These are phyloP conservation scores for Asterochloris sp. DNA, from an alignment of 139 green algal genomes.

Conservation along the genomic window DNA sequence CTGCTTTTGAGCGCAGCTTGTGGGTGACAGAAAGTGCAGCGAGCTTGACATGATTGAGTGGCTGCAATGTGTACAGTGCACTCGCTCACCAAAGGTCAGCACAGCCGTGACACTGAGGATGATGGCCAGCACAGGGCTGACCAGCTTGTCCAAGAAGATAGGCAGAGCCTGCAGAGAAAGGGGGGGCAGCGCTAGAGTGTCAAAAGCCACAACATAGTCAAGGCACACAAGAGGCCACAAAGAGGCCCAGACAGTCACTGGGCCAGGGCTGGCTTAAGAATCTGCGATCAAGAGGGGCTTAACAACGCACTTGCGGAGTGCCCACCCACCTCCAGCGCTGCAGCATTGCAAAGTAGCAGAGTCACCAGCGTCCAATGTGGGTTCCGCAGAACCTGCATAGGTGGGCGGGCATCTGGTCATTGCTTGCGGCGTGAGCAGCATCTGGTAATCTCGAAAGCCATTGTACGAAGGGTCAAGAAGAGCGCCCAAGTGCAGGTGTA, in stretches of 20 bases:
- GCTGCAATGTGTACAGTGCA: not conserved
- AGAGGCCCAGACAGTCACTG: not conserved
- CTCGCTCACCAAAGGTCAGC: conserved; percentile 62
- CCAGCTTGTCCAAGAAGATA: conserved; percentile 64
- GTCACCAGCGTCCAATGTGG: conserved; percentile 60
- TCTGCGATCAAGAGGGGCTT: not conserved
- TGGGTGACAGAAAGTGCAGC: not conserved
- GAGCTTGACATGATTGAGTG: not conserved
- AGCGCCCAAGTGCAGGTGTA: too few species aligned
- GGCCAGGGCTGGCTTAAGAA: not conserved
- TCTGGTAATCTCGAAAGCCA: not conserved
- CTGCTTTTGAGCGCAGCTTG: not conserved
- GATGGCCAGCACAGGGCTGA: conserved; percentile 52
- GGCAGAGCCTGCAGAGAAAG: conserved; percentile 49
- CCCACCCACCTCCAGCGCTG: conserved; percentile 38
- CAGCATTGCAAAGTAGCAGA: conserved; percentile 59
- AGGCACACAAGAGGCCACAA: not conserved
- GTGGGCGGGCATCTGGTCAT: not conserved
- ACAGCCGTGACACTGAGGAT: conserved; percentile 55
- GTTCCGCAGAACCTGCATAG: conserved; percentile 34
- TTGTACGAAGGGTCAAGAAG: not conserved
- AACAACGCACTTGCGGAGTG: not conserved
- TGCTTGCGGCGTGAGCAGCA: not conserved
- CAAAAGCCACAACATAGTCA: not conserved
- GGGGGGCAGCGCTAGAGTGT: not conserved